Evolutionary conservation across 2,329 filamentous ascomycete species (phyloP).

Genomic region (Fusarium sp.): DNA sequence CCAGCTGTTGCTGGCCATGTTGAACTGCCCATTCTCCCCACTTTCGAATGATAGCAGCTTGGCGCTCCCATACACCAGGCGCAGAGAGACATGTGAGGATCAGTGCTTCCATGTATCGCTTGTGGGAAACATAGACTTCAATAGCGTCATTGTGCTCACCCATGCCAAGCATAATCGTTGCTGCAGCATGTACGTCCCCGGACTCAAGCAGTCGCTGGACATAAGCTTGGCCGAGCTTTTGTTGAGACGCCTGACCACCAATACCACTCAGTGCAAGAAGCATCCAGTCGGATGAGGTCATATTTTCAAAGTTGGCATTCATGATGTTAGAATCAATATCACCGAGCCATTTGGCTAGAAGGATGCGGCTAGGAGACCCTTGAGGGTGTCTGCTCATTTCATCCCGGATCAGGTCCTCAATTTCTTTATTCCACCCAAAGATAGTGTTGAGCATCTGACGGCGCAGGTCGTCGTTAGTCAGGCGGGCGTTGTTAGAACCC

Average conservation of each 20-base stretch:
- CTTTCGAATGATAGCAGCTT: slow-evolving; percentile 87
- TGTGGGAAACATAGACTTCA: slow-evolving; percentile 93
- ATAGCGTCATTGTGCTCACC: slow-evolving; percentile 95
- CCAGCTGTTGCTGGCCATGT: slow-evolving; percentile 87
- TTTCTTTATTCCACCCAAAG: slow-evolving; percentile 93
- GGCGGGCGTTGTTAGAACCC: slow-evolving; percentile 64
- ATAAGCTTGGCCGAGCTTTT: slow-evolving; percentile 90
- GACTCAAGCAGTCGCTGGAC: slow-evolving; percentile 90
- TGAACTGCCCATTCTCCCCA: slow-evolving; percentile 95
- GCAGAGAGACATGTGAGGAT: slow-evolving; percentile 86
- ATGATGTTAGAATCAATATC: slow-evolving; percentile 85
- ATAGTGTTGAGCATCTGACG: slow-evolving; percentile 92
- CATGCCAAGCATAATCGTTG: slow-evolving; percentile 91
- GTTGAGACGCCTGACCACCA: slow-evolving; percentile 78
- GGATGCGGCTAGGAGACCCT: slow-evolving; percentile 80
- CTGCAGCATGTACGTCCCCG: slow-evolving; percentile 90
- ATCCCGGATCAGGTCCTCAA: slow-evolving; percentile 83
- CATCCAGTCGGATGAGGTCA: slow-evolving; percentile 98
- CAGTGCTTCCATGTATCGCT: slow-evolving; percentile 91
- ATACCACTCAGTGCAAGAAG: slow-evolving; percentile 90
- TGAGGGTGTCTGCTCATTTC: slow-evolving; percentile 80
- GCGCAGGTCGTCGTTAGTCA: slow-evolving; percentile 83
- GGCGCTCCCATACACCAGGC: slow-evolving; percentile 89
- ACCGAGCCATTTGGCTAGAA: slow-evolving; percentile 93
- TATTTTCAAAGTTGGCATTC: slow-evolving; percentile 82